phyloP scores from a whole-genome alignment of 169 alveolate species.

The Miamiensis avidus region DNA sequence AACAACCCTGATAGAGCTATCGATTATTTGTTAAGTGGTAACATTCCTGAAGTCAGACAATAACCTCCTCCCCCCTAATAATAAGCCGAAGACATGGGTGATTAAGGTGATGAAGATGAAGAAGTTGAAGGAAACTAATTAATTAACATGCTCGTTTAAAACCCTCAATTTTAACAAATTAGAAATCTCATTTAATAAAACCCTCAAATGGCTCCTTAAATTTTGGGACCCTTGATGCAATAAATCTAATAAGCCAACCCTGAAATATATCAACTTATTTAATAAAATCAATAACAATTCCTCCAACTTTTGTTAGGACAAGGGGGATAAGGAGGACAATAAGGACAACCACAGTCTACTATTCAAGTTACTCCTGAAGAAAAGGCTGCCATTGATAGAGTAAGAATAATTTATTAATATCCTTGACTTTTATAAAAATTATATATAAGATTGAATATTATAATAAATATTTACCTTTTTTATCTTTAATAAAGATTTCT shows the following conservation, averaged over 20 bases:
- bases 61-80: too few species aligned
- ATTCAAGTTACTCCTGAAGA: constrained; percentile 90
- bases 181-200: constrained; percentile 56
- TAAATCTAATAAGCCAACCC: constrained; percentile 60
- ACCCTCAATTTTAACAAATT: constrained; percentile 50
- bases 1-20: constrained; percentile 96
- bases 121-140: constrained; percentile 29
- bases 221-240: constrained; percentile 44
- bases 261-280: constrained; percentile 41
- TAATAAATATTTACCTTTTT: background rate
- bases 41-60: constrained; percentile 20
- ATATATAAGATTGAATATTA: too few species aligned
- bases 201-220: constrained; percentile 47
- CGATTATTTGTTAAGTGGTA: constrained; percentile 90
- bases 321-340: constrained; percentile 17
- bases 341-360: background rate
- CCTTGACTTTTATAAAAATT: too few species aligned
- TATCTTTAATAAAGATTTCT: constrained; percentile 66
- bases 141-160: constrained; percentile 25
- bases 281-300: constrained; percentile 61
- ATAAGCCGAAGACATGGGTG: constrained; percentile 47
- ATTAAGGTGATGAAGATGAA: constrained; percentile 37
- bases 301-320: constrained; percentile 45
- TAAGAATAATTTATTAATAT: constrained; percentile 17
- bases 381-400: constrained; percentile 84